Evolutionary conservation across 345 rosid genomes (phyloP).

Genomic region (Laguncularia racemosa): DNA sequence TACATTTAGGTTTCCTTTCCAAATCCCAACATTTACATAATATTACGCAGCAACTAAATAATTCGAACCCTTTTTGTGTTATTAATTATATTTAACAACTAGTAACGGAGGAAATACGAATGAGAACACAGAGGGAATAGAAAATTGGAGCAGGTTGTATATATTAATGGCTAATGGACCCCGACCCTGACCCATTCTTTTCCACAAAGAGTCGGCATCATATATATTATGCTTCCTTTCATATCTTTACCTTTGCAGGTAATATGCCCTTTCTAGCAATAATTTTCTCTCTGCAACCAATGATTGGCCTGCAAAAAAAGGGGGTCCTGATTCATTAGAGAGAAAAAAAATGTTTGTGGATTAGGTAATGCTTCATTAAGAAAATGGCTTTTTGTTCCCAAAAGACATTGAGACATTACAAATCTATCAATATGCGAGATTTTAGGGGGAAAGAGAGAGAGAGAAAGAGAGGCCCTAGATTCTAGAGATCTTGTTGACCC

Average conservation of each 20-base stretch:
- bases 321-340: background rate
- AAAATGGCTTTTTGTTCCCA: background rate
- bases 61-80: no score
- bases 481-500: background rate
- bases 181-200: constrained; percentile 4
- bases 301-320: background rate
- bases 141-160: background rate
- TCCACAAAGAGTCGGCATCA: background rate
- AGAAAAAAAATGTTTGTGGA: background rate
- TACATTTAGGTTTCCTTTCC: no score
- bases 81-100: no score
- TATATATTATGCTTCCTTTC: background rate
- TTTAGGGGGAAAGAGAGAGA: background rate
- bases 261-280: no score
- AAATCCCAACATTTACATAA: no score
- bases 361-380: background rate
- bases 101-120: no score
- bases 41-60: no score
- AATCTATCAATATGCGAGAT: background rate
- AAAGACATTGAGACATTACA: background rate
- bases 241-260: constrained; percentile 1
- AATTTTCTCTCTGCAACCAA: constrained; percentile 2
- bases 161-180: background rate
- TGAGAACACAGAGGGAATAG: no score
- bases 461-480: no score